Evolutionary conservation across 768 basidiomycete species (phyloP), one percentile per base, ranked within the genome.

Genomic region (Termitomyces bulborhizus): DNA sequence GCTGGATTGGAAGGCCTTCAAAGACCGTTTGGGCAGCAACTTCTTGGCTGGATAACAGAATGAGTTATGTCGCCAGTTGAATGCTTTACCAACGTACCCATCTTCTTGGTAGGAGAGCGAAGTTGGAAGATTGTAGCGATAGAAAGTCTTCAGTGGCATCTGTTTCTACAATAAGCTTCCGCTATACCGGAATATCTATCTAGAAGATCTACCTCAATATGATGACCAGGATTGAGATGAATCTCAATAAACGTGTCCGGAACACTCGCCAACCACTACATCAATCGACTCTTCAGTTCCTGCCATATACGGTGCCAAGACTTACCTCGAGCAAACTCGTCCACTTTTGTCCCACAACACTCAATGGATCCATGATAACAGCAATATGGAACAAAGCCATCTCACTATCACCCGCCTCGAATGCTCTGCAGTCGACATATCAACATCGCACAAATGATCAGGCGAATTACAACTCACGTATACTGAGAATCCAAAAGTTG

Each of bases 111-210:
- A 98, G 0, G 67, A 55, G 13, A 88, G 71, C 3, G 70, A 66
- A 2, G 84, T 76, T 2, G 73, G 65, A 4, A 93, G 70, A 51
- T 83, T 85, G 65, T 86, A 92, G 6, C 90, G 86, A 67, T 97
- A 98, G 75, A 98, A 98, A 16, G 87, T 81, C 68, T 97, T 98
- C 42, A 98, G 71, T 0, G 94, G 93, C 27, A 97, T 74, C 90
- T 97, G 32, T 11, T 18, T 40, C 9, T 50, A 15, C n/a, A 16
- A 26, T 36, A 3, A 26, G 29, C 16, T 21, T 52, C 34, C n/a
- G 6, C 18, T 18, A 26, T n/a, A 40, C 48, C 21, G 21, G 21
- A 1, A 24, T 5, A 42, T 32, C 7, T 11, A 43, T 13, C 16
- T 32, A 13, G n/a, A 13, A 16, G 21, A 62, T 77, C 29, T 56